Conservation (phyloP, 2,329 filamentous ascomycete genomes). For the Exophiala calicioides region DNA sequence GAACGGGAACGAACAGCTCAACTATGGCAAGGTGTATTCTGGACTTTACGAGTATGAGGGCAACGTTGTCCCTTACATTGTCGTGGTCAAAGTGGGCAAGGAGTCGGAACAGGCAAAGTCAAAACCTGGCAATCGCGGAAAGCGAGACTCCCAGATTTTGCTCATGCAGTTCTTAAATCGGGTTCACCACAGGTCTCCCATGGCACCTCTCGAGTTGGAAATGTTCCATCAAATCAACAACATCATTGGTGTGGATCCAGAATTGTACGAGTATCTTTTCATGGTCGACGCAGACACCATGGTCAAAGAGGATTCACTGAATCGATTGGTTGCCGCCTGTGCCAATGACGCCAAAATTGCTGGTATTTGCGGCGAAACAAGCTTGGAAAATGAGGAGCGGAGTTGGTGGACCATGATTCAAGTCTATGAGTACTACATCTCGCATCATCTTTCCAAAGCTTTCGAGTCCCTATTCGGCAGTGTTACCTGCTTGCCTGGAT, state of each 20-base stretch:
- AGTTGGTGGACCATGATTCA: slow-evolving; percentile 99
- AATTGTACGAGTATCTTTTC: slow-evolving; percentile 93
- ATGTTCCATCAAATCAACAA: slow-evolving; percentile 99
- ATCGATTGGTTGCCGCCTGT: slow-evolving; percentile 87
- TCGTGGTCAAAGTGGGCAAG: slow-evolving; percentile 96
- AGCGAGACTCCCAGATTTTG: slow-evolving; percentile 95
- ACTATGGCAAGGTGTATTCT: slow-evolving; percentile 98
- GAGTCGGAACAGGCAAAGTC: slow-evolving; percentile 87
- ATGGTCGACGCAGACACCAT: slow-evolving; percentile 98
- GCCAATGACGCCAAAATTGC: slow-evolving; percentile 94
- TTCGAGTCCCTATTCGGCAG: slow-evolving; percentile 98
- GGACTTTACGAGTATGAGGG: slow-evolving; percentile 97
- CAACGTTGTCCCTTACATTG: slow-evolving; percentile 94
- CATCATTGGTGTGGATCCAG: slow-evolving; percentile 95
- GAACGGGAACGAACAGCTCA: slow-evolving; percentile 84
- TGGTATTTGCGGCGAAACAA: slow-evolving; percentile 96
- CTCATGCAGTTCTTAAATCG: slow-evolving; percentile 98
- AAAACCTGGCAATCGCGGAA: slow-evolving; percentile 96
- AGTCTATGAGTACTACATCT: slow-evolving; percentile 99
- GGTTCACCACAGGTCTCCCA: slow-evolving; percentile 88
- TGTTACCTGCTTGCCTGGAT: slow-evolving; percentile 98
- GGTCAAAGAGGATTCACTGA: slow-evolving; percentile 88
- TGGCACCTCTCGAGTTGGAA: slow-evolving; percentile 94
- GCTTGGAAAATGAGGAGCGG: slow-evolving; percentile 88
- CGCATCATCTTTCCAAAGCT: slow-evolving; percentile 92